Evolutionary conservation across 345 rosid genomes (phyloP).

Genomic region (Eucalyptus leucophloia): DNA sequence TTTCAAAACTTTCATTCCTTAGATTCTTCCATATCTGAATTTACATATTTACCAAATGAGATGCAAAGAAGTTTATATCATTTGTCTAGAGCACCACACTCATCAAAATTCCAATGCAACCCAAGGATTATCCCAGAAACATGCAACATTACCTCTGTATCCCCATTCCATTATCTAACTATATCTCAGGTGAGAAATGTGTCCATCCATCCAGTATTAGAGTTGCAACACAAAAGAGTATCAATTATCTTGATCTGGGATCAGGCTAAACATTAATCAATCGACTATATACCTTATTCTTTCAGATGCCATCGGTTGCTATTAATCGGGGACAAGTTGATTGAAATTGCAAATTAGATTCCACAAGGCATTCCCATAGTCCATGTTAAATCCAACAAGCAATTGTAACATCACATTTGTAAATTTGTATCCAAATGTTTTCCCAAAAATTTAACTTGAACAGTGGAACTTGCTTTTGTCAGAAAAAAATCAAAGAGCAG

Average conservation of each 20-base stretch:
- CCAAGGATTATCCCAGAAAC: not conserved
- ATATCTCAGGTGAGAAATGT: not conserved
- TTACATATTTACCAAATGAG: not conserved
- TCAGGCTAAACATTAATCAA: not conserved
- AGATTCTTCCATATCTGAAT: not conserved
- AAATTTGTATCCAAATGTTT: not conserved
- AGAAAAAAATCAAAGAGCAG: not conserved
- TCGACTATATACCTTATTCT: not conserved
- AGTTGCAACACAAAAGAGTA: not conserved
- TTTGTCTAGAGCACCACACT: not conserved
- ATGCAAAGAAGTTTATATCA: not conserved
- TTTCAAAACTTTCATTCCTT: not conserved
- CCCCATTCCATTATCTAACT: not conserved
- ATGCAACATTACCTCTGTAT: not conserved
- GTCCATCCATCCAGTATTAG: not conserved
- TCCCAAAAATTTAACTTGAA: not conserved
- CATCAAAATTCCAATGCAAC: not conserved
- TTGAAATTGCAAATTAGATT: not conserved
- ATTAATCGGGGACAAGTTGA: not conserved
- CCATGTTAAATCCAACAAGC: not conserved
- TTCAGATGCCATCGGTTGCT: not conserved
- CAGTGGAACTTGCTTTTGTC: not conserved
- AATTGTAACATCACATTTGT: not conserved
- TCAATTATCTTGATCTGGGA: not conserved
- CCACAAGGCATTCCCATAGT: not conserved